Percentiles rank a stretch among this genome's conserved stretches.
phyloP scores from a whole-genome alignment of 2,329 filamentous ascomycete species.

The Fusarium penzigii region DNA sequence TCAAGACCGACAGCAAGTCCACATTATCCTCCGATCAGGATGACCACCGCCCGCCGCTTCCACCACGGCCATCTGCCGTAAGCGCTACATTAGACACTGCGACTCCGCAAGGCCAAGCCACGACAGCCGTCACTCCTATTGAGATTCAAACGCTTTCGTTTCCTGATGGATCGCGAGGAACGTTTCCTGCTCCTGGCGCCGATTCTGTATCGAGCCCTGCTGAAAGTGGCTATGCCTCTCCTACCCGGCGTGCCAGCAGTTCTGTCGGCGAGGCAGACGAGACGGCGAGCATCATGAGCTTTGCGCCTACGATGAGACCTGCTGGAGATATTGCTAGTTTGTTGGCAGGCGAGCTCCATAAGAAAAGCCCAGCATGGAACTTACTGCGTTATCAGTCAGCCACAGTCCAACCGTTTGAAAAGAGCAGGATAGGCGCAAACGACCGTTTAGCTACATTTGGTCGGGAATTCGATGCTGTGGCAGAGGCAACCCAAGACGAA shows the following conservation, averaged over 20 bases:
- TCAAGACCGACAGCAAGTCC: slow-evolving; percentile 32
- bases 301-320: slow-evolving; percentile 62
- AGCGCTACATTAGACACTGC: slow-evolving; percentile 39
- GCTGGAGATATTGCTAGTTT: slow-evolving; percentile 79
- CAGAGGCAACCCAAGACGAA: slow-evolving; percentile 48
- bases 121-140: slow-evolving; percentile 80
- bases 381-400: slow-evolving; percentile 64
- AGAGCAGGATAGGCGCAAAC: slow-evolving; percentile 43
- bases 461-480: slow-evolving; percentile 76
- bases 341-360: slow-evolving; percentile 69
- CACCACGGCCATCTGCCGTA: slow-evolving; percentile 47
- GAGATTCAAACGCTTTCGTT: slow-evolving; percentile 78
- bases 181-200: slow-evolving; percentile 49
- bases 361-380: slow-evolving; percentile 68
- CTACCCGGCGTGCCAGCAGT: slow-evolving; percentile 32
- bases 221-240: slow-evolving; percentile 44
- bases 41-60: slow-evolving; percentile 55
- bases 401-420: slow-evolving; percentile 62
- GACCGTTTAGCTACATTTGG: slow-evolving; percentile 67
- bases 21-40: slow-evolving; percentile 33
- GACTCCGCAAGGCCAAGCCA: slow-evolving; percentile 64
- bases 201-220: slow-evolving; percentile 39
- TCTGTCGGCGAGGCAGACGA: slow-evolving; percentile 58
- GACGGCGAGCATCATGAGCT: slow-evolving; percentile 66
- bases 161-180: slow-evolving; percentile 68